Evolutionary conservation across 495 filamentous ascomycete species (phyloP), one percentile per base, ranked within the genome.

Genomic region (Neurospora sp.): DNA sequence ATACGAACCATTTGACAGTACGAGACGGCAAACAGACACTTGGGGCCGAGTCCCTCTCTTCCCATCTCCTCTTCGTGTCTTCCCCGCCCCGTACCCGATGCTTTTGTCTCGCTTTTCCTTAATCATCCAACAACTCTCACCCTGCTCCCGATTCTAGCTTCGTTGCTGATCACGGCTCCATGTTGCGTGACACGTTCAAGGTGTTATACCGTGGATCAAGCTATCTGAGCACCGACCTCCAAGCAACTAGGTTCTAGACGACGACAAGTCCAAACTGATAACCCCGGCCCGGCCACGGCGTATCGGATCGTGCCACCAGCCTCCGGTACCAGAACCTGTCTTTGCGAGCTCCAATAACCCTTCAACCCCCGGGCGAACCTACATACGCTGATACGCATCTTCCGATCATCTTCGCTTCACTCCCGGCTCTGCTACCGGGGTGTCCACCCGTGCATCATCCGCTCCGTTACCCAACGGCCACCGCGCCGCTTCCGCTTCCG

Each of bases 371-470:
- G 27, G 54, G 31, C 23, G 59, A 70, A 39, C 72, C 54, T 41
- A 72, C 42, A 39, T 71, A 69, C 74, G 38, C 72, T 74, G 77
- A 70, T 72, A 70, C 76, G 76, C 73, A 37, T 78, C 78, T 78
- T 79, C 78, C 79, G 79, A 79, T 75, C 71, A 42, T 40, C 78
- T 74, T 48, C 71, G 75, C 72, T 71, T 69, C 69, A 74, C 71
- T 78, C 75, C 75, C 74, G 78, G 79, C 75, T 74, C 75, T 79
- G 75, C 77, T 77, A 74, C 79, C 78, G 78, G 77, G 72, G 71
- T 76, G 72, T 76, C 72, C 76, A 69, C 71, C 48, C 69, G 78
- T 80, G 79, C 79, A 81, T 77, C 79, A 79, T 81, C 79, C 79
- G 79, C 78, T 76, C 79, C 76, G 77, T 74, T 48, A 54, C 70